Base-by-base conservation (phyloP, 2,329 filamentous ascomycete genomes). In the Diplodia mutila region DNA sequence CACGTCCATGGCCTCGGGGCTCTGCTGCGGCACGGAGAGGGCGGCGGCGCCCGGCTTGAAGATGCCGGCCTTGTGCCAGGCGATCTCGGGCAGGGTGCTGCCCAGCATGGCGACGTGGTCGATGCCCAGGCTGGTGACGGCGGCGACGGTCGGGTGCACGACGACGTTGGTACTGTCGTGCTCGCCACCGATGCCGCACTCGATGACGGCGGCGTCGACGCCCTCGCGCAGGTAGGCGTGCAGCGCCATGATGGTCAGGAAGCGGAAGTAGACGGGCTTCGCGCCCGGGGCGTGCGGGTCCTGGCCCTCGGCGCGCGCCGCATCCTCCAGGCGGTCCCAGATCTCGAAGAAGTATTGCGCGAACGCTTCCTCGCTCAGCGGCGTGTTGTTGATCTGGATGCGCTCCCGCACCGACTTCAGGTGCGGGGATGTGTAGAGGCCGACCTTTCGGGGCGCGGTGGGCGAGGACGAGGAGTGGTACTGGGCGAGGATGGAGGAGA, bases 141-240 rank as follows among this genome's bases (percentile, higher is more conserved):
- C 91, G 1, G 89, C 86, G 1, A 89, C 90, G 7, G 87, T 89
- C 0, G 93, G 90, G 14, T 86, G 84, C 12, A 85, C 82, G 6
- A 99, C 79, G 25, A 98, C 86, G 75, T 98, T 98, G 11, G 95
- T 99, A 32, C 91, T 91, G 75, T 98, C 94, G 74, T 93, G 93
- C 80, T 97, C 92, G 59, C 94, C 95, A 18, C 95, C 95, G 70
- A 98, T 96, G 0, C 95, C 95, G 74, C 93, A 97, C 80, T 99
- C 95, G 39, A 98, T 85, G 11, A 98, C 88, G 0, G 93, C 94
- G 21, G 88, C 88, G 70, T 89, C 85, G 0, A 97, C 89, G 0
- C 90, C 89, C 76, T 95, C 90, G 57, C 84, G 79, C 29, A 96
- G 75, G 73, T 97, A 99, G 1, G 90, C 86, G 74, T 97, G 93